Evolutionary conservation across 345 rosid genomes (phyloP).

Genomic region (Salix purpurea): DNA sequence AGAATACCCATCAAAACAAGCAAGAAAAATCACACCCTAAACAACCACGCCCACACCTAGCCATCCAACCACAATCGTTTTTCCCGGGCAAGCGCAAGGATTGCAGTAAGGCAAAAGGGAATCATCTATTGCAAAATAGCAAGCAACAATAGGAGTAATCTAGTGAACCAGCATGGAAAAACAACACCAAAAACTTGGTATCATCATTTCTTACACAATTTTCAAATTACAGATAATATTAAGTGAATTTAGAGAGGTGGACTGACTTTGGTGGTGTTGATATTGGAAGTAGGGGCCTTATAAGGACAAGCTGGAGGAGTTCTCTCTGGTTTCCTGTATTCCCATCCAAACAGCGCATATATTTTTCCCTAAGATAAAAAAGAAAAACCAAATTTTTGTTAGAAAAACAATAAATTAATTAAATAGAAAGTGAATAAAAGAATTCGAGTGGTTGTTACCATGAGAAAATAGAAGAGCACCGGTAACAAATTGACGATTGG

Average conservation of each 20-base stretch:
- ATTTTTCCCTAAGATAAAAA: constrained; percentile 51
- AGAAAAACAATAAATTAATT: background rate
- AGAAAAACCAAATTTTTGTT: too few species aligned
- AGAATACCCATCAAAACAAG: background rate
- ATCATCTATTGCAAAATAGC: background rate
- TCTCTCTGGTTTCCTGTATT: constrained; percentile 83
- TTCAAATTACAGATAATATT: too few species aligned
- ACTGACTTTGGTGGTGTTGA: too few species aligned
- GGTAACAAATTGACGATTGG: constrained; percentile 86
- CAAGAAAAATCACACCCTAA: background rate
- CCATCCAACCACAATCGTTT: background rate
- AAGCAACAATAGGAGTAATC: too few species aligned
- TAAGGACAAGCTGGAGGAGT: constrained; percentile 83
- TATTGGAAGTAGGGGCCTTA: constrained; percentile 44
- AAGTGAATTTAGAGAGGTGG: too few species aligned
- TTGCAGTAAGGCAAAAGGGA: background rate
- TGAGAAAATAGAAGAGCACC: constrained; percentile 49
- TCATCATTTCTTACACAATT: too few species aligned
- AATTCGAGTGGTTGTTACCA: constrained; percentile 38
- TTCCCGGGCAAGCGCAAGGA: background rate
- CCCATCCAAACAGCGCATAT: constrained; percentile 80
- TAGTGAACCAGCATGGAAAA: too few species aligned
- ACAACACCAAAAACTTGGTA: too few species aligned
- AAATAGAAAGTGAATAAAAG: background rate
- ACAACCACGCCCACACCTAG: too few species aligned